These are phyloP conservation scores for Solanum habrochaites DNA, from an alignment of 257 asterid species.

Conservation along the genomic window DNA sequence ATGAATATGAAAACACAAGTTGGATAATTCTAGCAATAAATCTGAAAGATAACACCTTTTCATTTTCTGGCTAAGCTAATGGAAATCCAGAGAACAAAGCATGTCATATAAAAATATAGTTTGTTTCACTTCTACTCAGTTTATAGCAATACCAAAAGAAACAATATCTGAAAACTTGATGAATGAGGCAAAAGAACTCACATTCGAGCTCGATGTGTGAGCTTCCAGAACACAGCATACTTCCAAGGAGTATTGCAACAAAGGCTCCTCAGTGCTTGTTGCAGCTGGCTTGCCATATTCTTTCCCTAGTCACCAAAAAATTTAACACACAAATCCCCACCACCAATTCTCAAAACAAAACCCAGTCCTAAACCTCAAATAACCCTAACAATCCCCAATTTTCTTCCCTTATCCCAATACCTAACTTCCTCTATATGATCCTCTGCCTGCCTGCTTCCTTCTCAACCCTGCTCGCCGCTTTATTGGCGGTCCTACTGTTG, in stretches of 20 bases:
- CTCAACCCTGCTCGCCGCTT: slow-evolving; percentile 78
- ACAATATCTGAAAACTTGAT: background rate
- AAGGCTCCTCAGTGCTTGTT: slow-evolving; percentile 57
- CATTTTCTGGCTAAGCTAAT: background rate
- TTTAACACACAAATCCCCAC: background rate
- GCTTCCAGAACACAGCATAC: slow-evolving; percentile 93
- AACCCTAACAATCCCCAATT: slow-evolving; percentile 32
- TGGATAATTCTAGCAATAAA: background rate
- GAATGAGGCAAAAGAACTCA: slow-evolving; percentile 30
- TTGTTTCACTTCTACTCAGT: background rate
- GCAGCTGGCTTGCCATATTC: slow-evolving; percentile 67
- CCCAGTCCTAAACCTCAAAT: slow-evolving; percentile 33
- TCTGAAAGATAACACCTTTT: background rate
- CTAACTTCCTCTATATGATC: slow-evolving; percentile 99
- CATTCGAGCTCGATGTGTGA: slow-evolving; percentile 65
- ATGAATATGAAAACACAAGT: background rate
- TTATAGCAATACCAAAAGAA: background rate
- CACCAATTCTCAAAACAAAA: slow-evolving; percentile 7
- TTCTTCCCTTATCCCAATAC: slow-evolving; percentile 19
- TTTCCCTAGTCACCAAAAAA: slow-evolving; percentile 16
- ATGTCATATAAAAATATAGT: background rate
- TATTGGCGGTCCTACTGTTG: slow-evolving; percentile 94
- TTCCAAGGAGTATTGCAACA: slow-evolving; percentile 77
- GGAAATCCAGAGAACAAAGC: background rate
- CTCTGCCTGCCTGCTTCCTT: slow-evolving; percentile 99